Evolutionary conservation across 768 basidiomycete species (phyloP), one percentile per base, ranked within the genome.

Genomic region (Multifurca ochricompacta): DNA sequence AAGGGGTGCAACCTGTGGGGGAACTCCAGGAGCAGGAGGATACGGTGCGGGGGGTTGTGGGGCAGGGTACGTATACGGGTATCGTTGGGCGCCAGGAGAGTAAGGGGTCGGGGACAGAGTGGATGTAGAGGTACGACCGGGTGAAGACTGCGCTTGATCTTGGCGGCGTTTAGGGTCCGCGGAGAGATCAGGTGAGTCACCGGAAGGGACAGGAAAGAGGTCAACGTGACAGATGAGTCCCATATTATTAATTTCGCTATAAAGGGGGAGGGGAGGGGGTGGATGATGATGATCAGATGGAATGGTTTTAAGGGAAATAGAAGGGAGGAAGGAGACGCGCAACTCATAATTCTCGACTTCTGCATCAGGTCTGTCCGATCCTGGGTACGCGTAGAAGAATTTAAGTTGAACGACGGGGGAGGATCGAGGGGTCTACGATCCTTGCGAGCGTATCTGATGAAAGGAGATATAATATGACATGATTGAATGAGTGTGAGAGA

Each of bases 161-260:
- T 45, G 53, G 28, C 42, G 58, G 31, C 51, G 59, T 25, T 56
- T 51, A 13, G 54, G 6, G 27, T 44, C 48, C 3, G 25, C 42
- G 13, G 53, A 39, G 23, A 28, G 21, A 28, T 59, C 59, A 28
- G 50, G 35, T 5, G 59, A 34, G 31, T 60, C 61, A 30, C 56
- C 46, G 3, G 50, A 27, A 1, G 65, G 63, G 1, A 86, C 77
- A 4, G 82, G 83, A 58, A 86, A 87, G 16, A 91, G 72, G 68
- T 90, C 88, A 36, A 86, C 85, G 3, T 82, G 85, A 67, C 88
- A 89, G 14, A 91, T 65, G 11, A 88, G 72, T 2, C 87, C 88
- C 28, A 80, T 73, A n/a, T 72, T 72, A 51, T 82, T 77, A 41
- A 84, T 67, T 37, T 78, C 76, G 39, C 86, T 87, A 62, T 18